These are phyloP conservation scores for Alnus rubra DNA, from an alignment of 306 rosid species.

Conservation along the genomic window DNA sequence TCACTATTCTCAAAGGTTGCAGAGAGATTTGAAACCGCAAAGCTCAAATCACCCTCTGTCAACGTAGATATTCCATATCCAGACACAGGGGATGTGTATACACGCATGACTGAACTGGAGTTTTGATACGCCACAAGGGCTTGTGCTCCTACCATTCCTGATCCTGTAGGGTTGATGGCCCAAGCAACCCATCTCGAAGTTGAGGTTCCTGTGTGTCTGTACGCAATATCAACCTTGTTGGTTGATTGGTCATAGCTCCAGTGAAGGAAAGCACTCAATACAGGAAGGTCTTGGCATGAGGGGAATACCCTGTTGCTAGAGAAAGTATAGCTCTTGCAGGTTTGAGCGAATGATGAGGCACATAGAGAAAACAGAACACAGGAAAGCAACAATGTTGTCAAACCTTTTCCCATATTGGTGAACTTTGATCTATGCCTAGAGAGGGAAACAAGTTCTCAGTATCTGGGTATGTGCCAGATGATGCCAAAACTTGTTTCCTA, in stretches of 20 bases:
- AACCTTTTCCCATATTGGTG: neutral
- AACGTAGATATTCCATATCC: accelerated
- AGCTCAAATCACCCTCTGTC: conserved; percentile 37
- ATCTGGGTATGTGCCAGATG: neutral
- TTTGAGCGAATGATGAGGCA: conserved; percentile 48
- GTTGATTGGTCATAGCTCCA: conserved; percentile 45
- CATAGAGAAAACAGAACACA: conserved; percentile 34
- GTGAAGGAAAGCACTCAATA: conserved; percentile 54
- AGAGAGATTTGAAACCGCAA: neutral
- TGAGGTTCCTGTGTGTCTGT: conserved; percentile 40
- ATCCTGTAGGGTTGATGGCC: conserved; percentile 33
- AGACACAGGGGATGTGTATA: conserved; percentile 23
- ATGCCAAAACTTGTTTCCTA: neutral
- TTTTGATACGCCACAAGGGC: conserved; percentile 52
- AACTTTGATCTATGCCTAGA: neutral
- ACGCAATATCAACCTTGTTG: conserved; percentile 52
- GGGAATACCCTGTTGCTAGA: conserved; percentile 30
- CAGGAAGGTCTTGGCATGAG: conserved; percentile 52
- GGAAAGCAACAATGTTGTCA: neutral
- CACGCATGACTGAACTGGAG: conserved; percentile 23
- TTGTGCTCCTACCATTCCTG: conserved; percentile 50
- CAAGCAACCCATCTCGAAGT: conserved; percentile 62
- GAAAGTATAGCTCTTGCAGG: conserved; percentile 36
- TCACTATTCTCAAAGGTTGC: conserved; percentile 39
- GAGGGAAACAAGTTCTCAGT: neutral